Conservation (phyloP, 208 protist genomes). For the Trypanosoma rangeli region DNA sequence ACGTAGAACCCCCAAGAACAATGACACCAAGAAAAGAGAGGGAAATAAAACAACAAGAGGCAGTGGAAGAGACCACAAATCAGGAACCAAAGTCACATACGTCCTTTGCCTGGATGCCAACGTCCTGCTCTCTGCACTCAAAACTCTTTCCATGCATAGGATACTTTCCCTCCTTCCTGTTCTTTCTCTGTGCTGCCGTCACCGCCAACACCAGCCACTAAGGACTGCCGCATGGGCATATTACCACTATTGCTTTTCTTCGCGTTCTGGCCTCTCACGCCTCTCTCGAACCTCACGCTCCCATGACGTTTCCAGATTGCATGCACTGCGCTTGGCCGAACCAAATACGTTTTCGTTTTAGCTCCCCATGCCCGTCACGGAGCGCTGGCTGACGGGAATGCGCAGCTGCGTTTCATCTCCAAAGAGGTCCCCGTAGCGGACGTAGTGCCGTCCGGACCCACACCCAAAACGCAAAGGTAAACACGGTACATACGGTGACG, state of each 20-base stretch:
- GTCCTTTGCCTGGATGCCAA: not conserved
- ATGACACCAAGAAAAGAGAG: constrained; percentile 10
- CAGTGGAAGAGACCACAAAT: not conserved
- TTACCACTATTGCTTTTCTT: constrained; percentile 18
- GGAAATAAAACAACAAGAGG: constrained; percentile 20
- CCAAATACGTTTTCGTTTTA: constrained; percentile 73
- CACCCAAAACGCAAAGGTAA: constrained; percentile 75
- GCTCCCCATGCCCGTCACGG: constrained; percentile 54
- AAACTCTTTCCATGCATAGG: not conserved
- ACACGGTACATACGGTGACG: constrained; percentile 51
- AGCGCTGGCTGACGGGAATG: constrained; percentile 14
- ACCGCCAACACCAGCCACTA: not conserved
- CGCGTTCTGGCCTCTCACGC: constrained; percentile 36
- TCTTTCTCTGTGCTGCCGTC: not conserved
- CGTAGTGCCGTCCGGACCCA: constrained; percentile 88
- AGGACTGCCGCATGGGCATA: not conserved
- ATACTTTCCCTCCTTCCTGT: not conserved
- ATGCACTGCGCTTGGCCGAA: constrained; percentile 57
- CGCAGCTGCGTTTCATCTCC: constrained; percentile 26
- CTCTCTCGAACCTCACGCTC: constrained; percentile 75
- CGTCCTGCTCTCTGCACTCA: not conserved
- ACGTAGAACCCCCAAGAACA: constrained; percentile 2
- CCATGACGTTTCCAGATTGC: constrained; percentile 67
- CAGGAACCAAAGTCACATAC: not conserved
- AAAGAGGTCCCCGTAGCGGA: constrained; percentile 48